These are phyloP conservation scores for Tulasnella sp. DNA, from an alignment of 768 basidiomycete species.

Conservation along the genomic window DNA sequence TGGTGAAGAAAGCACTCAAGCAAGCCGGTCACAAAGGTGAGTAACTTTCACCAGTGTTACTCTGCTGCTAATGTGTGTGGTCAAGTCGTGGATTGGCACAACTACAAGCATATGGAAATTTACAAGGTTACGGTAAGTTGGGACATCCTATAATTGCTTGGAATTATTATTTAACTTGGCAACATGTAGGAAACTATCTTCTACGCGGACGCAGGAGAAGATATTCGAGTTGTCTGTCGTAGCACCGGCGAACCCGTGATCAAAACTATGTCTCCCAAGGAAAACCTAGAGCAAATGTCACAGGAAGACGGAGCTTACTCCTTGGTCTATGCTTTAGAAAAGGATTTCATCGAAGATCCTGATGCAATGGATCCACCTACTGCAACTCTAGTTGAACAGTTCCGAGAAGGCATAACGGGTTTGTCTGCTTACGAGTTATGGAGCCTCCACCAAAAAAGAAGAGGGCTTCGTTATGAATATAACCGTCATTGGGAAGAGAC, in stretches of 20 bases:
- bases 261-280: slow-evolving; percentile 32
- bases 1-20: slow-evolving; percentile 41
- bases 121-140: slow-evolving; percentile 30
- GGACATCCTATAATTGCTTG: not conserved
- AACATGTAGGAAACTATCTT: slow-evolving; percentile 27
- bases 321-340: too few relatives aligned
- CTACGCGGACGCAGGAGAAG: slow-evolving; percentile 36
- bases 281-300: too few relatives aligned
- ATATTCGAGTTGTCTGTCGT: slow-evolving; percentile 25
- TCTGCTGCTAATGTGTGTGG: not conserved
- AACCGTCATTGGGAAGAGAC: slow-evolving; percentile 52
- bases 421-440: slow-evolving; percentile 50
- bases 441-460: slow-evolving; percentile 46
- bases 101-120: slow-evolving; percentile 40
- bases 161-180: not conserved
- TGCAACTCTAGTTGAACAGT: slow-evolving; percentile 6
- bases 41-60: not conserved
- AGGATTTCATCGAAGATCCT: not conserved
- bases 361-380: slow-evolving; percentile 13
- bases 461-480: slow-evolving; percentile 41
- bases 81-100: slow-evolving; percentile 58
- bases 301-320: too few relatives aligned
- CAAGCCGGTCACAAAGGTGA: slow-evolving; percentile 53
- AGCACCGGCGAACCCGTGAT: slow-evolving; percentile 42
- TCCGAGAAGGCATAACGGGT: slow-evolving; percentile 8